Base-by-base conservation (phyloP, 2,329 filamentous ascomycete species). In the Colletotrichum sidae region DNA sequence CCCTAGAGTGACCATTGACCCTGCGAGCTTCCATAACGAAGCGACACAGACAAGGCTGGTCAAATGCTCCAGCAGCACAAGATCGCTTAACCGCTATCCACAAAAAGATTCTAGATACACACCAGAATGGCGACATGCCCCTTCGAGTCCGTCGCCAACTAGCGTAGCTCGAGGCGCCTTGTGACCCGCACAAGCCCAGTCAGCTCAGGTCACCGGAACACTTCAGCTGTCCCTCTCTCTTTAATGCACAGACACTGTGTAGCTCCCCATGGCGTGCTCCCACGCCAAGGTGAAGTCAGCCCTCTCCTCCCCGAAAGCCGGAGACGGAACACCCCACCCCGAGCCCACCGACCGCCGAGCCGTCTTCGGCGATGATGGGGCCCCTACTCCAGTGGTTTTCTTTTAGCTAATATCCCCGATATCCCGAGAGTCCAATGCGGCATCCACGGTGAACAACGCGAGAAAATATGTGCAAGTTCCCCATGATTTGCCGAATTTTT, bases 311-410 rank as follows among this genome's bases (percentile, higher is more conserved):
- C 58, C 63, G 58, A 66, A 66, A 62, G 39, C 63, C 58, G 63
- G 63, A 66, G 58, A 49, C 58, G 58, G 63, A 33, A 42, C 35
- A 47, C 63, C 63, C 63, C 63, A 66, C 63, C 50, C 52, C 59
- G 58, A 53, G 58, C 47, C 41, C 25, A 12, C 39, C 52, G 46
- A 62, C 47, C 52, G 52, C 63, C 63, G 58, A 66, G 63, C 52
- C 33, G 58, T 39, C 63, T 62, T 66, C 63, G 58, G 63, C 42
- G 41, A 57, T 44, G 46, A 25, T 38, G 12, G 34, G 34, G 37
- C 25, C 34, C 15, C 35, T 45, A 7, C 37, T 25, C 25, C 25
- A 25, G 25, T 25, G 25, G 25, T 35, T 62, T 56, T 63, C 53
- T 63, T 53, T 53, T 53, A 56, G 52, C 42, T 63, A 52, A 57